Base-by-base conservation (phyloP, 2,329 filamentous ascomycete species). In the Beauveria pseudobassiana region DNA sequence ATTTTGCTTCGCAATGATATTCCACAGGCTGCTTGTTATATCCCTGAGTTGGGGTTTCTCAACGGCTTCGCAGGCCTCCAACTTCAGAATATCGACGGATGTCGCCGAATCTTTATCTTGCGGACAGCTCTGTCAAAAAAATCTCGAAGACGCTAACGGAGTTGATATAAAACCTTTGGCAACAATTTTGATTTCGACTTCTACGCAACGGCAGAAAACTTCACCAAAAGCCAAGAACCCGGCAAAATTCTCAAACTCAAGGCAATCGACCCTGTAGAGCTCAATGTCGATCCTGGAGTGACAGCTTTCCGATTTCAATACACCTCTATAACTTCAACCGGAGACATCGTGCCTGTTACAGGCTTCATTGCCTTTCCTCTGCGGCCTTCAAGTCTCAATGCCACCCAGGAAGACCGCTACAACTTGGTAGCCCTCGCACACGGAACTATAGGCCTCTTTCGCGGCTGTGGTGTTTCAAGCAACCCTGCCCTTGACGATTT, bases 181-280 rank as follows among this genome's bases (percentile, higher is more conserved):
- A 30, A 30, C 34, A 62, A 58, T 28, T 63, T 65, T 51, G 59
- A 65, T 51, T 46, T 55, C 10, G 34, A 28, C 24, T 64, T 65
- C 40, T 65, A 63, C 60, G 48, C 28, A 6, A 65, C 65, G 3
- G 63, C 63, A 1, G 12, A 12, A 43, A 63, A 64, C 62, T 66
- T 66, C 49, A 42, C 63, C 24, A 16, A 18, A 3, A 7, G 16
- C 10, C 30, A 42, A 3, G 18, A 53, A 22, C 64, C 64, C 3
- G 64, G 66, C 26, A 60, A 65, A 20, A n/a, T 66, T n/a, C 63
- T 68, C 34, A 66, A 66, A 43, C 38, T 67, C n/a, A 22, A 63
- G 52, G 48, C 63, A 18, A 38, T 65, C 7, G 59, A 68, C 30
- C 38, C 64, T 3, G n/a, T 12, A 8, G 12, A 40, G 1, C 42